These are phyloP conservation scores for Penicillium italicum DNA, from an alignment of 2,329 filamentous ascomycete species.

Conservation along the genomic window DNA sequence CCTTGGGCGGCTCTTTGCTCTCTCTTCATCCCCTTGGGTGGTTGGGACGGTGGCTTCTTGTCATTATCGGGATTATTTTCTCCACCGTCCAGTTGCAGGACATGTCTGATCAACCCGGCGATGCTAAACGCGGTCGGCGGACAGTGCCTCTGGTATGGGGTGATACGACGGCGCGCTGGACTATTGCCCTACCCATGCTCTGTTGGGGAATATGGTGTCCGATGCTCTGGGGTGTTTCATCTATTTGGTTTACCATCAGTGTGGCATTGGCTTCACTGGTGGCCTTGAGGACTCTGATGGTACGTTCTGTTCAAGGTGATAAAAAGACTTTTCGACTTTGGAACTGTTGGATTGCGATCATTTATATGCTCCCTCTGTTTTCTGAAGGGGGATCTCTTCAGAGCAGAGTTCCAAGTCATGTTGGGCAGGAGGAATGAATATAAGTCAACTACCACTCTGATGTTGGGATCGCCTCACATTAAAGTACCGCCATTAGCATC, in stretches of 20 bases:
- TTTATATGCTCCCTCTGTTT: slow-evolving; percentile 4
- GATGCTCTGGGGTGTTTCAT: neutral
- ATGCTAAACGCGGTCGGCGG: slow-evolving; percentile 18
- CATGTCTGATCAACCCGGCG: slow-evolving; percentile 35
- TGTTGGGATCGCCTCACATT: neutral
- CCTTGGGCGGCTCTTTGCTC: neutral
- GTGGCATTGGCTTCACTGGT: neutral
- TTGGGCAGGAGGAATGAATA: neutral
- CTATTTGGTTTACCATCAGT: neutral
- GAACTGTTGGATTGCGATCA: slow-evolving; percentile 9
- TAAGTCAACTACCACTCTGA: neutral
- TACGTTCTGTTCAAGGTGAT: slow-evolving; percentile 2
- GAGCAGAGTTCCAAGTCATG: too few species aligned
- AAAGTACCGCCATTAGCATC: too few species aligned
- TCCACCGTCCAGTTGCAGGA: slow-evolving; percentile 41
- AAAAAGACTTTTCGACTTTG: slow-evolving; percentile 7
- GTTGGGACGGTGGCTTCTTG: slow-evolving; percentile 5
- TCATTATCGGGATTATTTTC: slow-evolving; percentile 25
- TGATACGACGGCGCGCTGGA: slow-evolving; percentile 5
- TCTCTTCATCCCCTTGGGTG: neutral
- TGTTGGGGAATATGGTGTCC: slow-evolving; percentile 1
- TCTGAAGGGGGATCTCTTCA: neutral
- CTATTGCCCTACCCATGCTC: neutral
- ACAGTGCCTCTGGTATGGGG: slow-evolving; percentile 16
- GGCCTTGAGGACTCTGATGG: neutral